These are phyloP conservation scores for Kregervanrija fluxuum DNA, from an alignment of 805 yeast genomes.

Conservation along the genomic window DNA sequence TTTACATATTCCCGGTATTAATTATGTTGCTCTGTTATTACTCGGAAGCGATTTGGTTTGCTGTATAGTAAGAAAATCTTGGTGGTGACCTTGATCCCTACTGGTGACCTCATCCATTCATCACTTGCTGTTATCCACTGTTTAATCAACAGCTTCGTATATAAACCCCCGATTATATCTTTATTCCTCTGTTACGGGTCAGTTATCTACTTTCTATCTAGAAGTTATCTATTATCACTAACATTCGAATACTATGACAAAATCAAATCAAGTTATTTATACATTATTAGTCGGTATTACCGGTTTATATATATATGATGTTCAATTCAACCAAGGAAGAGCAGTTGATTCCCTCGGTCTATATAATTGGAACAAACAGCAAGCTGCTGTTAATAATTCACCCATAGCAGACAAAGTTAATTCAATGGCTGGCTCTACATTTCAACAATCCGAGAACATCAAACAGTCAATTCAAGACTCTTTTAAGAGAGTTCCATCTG, in stretches of 20 bases:
- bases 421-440: not conserved
- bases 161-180: no score
- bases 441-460: not conserved
- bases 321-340: slow-evolving; percentile 19
- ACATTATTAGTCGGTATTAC: slow-evolving; percentile 20
- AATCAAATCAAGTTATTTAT: no score
- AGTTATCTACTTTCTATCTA: no score
- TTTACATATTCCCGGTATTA: no score
- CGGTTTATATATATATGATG: slow-evolving; percentile 23
- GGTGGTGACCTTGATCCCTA: no score
- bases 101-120: no score
- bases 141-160: no score
- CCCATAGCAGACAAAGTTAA: not conserved
- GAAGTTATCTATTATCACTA: not conserved
- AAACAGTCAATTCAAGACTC: slow-evolving; percentile 1
- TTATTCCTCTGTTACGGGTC: no score
- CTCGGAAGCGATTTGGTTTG: no score
- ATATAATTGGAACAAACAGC: slow-evolving; percentile 7
- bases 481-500: slow-evolving; percentile 1
- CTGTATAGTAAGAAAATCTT: no score
- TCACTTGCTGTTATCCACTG: no score
- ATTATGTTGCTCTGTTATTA: no score
- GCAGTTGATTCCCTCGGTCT: slow-evolving; percentile 4
- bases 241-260: not conserved
- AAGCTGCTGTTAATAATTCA: slow-evolving; percentile 2